A percentile compares a stretch with the other conserved stretches of the same genome.
Evolutionary conservation across 2,329 filamentous ascomycete genomes (phyloP).

Genomic region (Pseudocercospora fijiensis): DNA sequence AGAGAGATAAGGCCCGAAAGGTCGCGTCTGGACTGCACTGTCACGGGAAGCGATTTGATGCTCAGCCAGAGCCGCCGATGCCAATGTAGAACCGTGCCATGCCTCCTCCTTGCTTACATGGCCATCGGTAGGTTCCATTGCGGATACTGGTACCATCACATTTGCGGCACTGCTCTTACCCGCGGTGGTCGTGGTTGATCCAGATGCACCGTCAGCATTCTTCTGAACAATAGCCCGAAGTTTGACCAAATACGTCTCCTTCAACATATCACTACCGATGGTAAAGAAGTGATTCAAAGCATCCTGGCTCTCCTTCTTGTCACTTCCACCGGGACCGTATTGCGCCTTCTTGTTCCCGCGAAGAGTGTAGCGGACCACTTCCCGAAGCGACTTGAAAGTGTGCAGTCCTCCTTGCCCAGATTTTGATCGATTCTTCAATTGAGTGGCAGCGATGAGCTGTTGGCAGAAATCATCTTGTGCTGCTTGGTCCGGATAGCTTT

Average conservation of each 20-base stretch:
- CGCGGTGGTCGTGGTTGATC: background rate
- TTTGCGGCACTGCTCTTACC: background rate
- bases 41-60: background rate
- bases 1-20: background rate
- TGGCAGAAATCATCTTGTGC: background rate
- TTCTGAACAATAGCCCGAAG: background rate
- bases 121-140: background rate
- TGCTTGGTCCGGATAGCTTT: background rate
- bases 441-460: background rate
- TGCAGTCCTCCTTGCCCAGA: background rate
- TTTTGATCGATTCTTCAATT: background rate
- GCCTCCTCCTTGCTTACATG: background rate
- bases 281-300: background rate
- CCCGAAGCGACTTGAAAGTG: background rate
- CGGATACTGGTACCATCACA: background rate
- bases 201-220: background rate
- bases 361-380: background rate
- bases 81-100: background rate
- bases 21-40: background rate
- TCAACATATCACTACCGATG: background rate
- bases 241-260: background rate
- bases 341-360: background rate
- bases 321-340: background rate
- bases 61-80: background rate
- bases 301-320: background rate